These are phyloP conservation scores for Paecilomyces niveus DNA, from an alignment of 2,329 filamentous ascomycete genomes.

Conservation along the genomic window DNA sequence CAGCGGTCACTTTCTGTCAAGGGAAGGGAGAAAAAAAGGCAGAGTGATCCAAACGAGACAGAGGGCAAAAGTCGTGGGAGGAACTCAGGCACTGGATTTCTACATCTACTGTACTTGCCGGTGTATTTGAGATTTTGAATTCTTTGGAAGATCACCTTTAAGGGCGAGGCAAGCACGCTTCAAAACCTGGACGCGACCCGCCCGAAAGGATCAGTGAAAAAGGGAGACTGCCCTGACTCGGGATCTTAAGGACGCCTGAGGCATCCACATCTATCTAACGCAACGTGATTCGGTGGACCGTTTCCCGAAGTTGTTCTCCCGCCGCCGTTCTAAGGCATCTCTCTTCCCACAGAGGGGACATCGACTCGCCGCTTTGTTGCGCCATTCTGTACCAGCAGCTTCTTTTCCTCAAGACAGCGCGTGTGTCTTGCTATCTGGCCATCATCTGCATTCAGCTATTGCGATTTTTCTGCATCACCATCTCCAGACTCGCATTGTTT, in stretches of 20 bases:
- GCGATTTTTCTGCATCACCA: background rate
- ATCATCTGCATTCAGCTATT: background rate
- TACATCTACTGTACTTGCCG: slow-evolving; percentile 3
- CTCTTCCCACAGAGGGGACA: background rate
- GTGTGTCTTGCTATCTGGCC: background rate
- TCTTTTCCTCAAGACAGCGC: background rate
- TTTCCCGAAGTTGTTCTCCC: background rate
- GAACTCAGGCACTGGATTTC: slow-evolving; percentile 1
- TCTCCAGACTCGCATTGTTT: background rate
- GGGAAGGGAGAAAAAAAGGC: slow-evolving; percentile 1
- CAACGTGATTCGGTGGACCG: background rate
- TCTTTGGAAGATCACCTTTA: background rate
- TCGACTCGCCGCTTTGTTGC: background rate
- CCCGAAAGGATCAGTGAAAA: background rate
- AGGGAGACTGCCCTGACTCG: background rate
- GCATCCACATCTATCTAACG: background rate
- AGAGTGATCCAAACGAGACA: background rate
- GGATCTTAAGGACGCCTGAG: background rate
- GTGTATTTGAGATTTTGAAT: slow-evolving; percentile 3
- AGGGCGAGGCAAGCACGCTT: background rate
- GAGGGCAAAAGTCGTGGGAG: slow-evolving; percentile 3
- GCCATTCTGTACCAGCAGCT: background rate
- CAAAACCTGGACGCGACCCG: slow-evolving; percentile 1
- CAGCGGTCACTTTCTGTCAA: background rate
- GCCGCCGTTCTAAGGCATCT: background rate